Evolutionary conservation across 148 eudicot genomes (phyloP).

Genomic region (Limonium bicolor): DNA sequence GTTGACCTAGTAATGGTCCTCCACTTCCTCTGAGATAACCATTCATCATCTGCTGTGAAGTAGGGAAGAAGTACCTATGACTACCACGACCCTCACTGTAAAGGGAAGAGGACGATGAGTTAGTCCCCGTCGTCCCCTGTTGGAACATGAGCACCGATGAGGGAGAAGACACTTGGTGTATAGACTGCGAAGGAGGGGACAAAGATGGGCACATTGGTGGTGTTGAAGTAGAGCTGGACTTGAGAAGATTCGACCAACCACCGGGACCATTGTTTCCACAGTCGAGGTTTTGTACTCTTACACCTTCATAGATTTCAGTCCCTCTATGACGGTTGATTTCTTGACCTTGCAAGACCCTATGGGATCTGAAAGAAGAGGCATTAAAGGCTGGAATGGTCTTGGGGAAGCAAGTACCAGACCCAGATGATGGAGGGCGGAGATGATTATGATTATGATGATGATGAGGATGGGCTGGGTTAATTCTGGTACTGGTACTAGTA

Average conservation of each 20-base stretch:
- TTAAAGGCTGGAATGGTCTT: slow-evolving; percentile 11
- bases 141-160: slow-evolving; percentile 57
- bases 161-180: slow-evolving; percentile 30
- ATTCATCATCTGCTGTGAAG: not conserved
- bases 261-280: slow-evolving; percentile 21
- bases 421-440: too few species aligned
- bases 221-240: not conserved
- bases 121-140: slow-evolving; percentile 7
- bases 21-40: too few species aligned
- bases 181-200: not conserved
- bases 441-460: too few species aligned
- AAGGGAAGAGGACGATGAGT: too few species aligned
- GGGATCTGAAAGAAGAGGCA: slow-evolving; percentile 37
- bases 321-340: slow-evolving; percentile 29
- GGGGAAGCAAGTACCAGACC: slow-evolving; percentile 26
- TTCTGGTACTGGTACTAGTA: slow-evolving; percentile 17
- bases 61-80: not conserved
- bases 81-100: too few species aligned
- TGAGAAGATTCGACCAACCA: slow-evolving; percentile 20
- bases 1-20: too few species aligned
- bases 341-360: slow-evolving; percentile 99
- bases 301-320: slow-evolving; percentile 22
- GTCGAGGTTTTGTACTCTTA: slow-evolving; percentile 18
- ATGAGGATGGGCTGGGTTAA: slow-evolving; percentile 20
- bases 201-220: too few species aligned